phyloP scores from a whole-genome alignment of 768 basidiomycete genomes.

The Russula sp. region DNA sequence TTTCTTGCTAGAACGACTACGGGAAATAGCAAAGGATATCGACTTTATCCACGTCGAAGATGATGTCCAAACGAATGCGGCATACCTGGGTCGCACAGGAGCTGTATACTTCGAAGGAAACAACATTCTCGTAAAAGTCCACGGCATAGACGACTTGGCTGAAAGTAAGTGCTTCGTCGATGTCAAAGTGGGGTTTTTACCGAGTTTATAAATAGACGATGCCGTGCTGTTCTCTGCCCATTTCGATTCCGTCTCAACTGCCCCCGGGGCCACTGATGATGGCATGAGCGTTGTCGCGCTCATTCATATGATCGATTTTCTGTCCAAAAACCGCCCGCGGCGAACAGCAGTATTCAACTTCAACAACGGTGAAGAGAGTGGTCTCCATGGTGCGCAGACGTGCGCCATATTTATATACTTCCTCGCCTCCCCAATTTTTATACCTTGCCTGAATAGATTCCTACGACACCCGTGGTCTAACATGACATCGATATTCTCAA shows the following conservation, averaged over 20 bases:
- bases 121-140: constrained; percentile 64
- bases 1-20: constrained; percentile 56
- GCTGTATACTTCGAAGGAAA: constrained; percentile 60
- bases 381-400: constrained; percentile 68
- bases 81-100: constrained; percentile 36
- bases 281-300: constrained; percentile 70
- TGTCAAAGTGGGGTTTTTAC: neutral
- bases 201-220: constrained; percentile 34
- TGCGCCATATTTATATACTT: constrained; percentile 36
- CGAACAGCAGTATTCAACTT: constrained; percentile 77
- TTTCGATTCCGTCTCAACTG: constrained; percentile 76
- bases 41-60: constrained; percentile 50
- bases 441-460: constrained; percentile 44
- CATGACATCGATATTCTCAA: constrained; percentile 68
- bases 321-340: constrained; percentile 45
- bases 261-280: constrained; percentile 73
- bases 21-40: constrained; percentile 43
- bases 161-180: constrained; percentile 29
- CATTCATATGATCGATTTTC: constrained; percentile 56
- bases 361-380: constrained; percentile 84
- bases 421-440: neutral
- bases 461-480: constrained; percentile 73
- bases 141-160: constrained; percentile 45
- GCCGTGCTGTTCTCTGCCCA: constrained; percentile 74
- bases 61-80: constrained; percentile 50